phyloP scores from a whole-genome alignment of 305 asterid genomes.

The Solanum aculeatissimum region DNA sequence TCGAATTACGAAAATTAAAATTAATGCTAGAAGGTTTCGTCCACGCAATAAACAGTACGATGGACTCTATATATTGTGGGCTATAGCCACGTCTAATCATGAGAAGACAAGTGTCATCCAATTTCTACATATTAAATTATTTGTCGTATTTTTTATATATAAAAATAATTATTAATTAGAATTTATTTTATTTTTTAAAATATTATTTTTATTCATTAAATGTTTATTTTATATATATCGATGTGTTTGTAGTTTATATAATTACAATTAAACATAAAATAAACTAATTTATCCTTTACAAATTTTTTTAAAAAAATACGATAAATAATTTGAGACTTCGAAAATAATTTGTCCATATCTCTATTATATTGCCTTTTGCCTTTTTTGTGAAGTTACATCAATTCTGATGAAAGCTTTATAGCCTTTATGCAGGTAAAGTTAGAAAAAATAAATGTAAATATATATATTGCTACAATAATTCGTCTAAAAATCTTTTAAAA shows the following conservation, averaged over 20 bases:
- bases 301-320: background rate
- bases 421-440: background rate
- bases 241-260: background rate
- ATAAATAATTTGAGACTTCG: background rate
- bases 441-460: background rate
- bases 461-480: too few relatives aligned
- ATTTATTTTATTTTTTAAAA: background rate
- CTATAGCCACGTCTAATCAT: slow-evolving; percentile 7
- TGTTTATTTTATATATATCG: background rate
- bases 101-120: slow-evolving; percentile 9
- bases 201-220: background rate
- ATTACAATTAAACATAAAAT: background rate
- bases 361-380: background rate
- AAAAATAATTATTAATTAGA: background rate
- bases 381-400: slow-evolving; percentile 10
- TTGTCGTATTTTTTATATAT: too few relatives aligned
- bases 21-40: slow-evolving; percentile 6
- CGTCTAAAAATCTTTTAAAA: too few relatives aligned
- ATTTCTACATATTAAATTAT: background rate
- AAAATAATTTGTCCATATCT: background rate
- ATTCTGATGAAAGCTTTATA: background rate
- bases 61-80: background rate
- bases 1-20: background rate
- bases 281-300: background rate
- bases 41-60: slow-evolving; percentile 20